phyloP scores from a whole-genome alignment of 2,329 filamentous ascomycete genomes.

The Xenoacremonium recifei region DNA sequence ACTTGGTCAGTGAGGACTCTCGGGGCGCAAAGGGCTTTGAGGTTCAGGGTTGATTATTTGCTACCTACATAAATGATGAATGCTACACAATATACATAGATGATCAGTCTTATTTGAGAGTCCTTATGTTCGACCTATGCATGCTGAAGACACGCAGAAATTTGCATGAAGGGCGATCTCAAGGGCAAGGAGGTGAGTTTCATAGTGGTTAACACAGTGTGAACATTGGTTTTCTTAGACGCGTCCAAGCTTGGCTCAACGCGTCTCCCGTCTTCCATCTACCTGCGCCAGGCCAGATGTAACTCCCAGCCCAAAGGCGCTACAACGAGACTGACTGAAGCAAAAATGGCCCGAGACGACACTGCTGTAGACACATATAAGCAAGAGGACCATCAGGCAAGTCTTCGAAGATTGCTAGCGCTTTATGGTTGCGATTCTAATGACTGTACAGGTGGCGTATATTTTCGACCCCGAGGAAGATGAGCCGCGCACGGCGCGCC shows the following conservation, averaged over 20 bases:
- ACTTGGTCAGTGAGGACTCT: no score
- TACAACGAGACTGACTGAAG: no score
- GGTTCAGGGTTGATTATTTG: constrained; percentile 20
- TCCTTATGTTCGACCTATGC: no score
- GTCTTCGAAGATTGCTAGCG: no score
- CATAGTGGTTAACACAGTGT: constrained; percentile 21
- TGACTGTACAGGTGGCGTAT: constrained; percentile 53
- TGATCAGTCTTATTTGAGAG: no score
- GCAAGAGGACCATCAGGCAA: constrained; percentile 47
- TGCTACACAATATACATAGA: no score
- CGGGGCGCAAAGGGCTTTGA: constrained; percentile 20
- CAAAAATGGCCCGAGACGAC: constrained; percentile 23
- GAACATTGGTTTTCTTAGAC: no score
- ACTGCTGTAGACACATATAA: constrained; percentile 24
- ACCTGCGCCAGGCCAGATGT: neutral
- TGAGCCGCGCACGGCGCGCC: constrained; percentile 35
- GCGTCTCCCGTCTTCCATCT: constrained; percentile 15
- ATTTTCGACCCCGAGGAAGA: constrained; percentile 55
- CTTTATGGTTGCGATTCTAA: no score
- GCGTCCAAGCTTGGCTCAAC: constrained; percentile 13
- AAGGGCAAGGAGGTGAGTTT: no score
- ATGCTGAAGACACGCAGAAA: no score
- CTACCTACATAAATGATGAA: constrained; percentile 24
- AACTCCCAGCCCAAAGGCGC: no score
- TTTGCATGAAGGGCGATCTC: no score